Conservation (phyloP, 139 green algal genomes). For the Chlorella ohadii region DNA sequence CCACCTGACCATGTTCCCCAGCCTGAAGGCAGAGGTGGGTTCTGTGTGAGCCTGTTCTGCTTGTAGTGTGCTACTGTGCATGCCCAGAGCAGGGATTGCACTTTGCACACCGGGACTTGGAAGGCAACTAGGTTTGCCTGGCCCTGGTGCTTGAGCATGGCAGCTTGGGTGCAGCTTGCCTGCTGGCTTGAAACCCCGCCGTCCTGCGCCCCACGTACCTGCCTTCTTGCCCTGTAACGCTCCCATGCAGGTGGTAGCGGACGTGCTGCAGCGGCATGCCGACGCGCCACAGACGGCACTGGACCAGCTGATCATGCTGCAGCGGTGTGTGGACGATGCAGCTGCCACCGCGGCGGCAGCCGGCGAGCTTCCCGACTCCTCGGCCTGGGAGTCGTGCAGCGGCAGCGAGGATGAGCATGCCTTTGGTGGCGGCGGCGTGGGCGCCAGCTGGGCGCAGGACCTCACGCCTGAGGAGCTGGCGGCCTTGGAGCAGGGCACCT, state of each 20-base stretch:
- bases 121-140: too few relatives aligned
- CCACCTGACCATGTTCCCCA: slow-evolving; percentile 8
- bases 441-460: slow-evolving; percentile 11
- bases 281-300: not conserved
- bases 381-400: slow-evolving; percentile 4
- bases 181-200: not conserved
- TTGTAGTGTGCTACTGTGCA: too few relatives aligned
- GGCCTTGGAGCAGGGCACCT: not conserved
- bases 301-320: slow-evolving; percentile 24
- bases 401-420: not conserved
- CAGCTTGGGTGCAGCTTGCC: not conserved
- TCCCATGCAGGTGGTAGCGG: slow-evolving; percentile 6
- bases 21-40: slow-evolving; percentile 7
- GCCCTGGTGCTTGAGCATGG: too few relatives aligned
- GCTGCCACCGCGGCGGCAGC: not conserved
- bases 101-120: too few relatives aligned
- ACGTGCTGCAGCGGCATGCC: slow-evolving; percentile 27
- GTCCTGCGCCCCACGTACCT: too few relatives aligned
- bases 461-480: slow-evolving; percentile 8
- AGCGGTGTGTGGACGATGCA: not conserved
- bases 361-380: not conserved
- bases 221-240: not conserved
- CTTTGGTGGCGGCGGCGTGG: not conserved
- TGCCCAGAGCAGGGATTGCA: too few relatives aligned
- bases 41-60: not conserved